Percentiles rank a stretch among this genome's conserved stretches.
These are phyloP conservation scores for Diospyros kaki DNA, from an alignment of 148 eudicot genomes.

Conservation along the genomic window DNA sequence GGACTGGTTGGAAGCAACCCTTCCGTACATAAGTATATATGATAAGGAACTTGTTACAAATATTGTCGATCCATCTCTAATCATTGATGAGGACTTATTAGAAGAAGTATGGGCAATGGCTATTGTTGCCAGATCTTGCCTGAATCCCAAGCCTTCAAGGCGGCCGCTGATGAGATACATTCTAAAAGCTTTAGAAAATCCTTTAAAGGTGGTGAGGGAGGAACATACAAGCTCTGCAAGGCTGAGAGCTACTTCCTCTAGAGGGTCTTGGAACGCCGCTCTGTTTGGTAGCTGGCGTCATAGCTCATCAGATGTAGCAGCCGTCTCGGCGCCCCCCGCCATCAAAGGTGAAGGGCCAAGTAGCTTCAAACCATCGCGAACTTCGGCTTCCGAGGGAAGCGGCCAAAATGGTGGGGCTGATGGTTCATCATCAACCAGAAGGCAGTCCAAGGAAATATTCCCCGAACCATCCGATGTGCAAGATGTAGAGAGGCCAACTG, in stretches of 20 bases:
- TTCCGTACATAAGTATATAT: slow-evolving; percentile 70
- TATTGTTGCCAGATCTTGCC: slow-evolving; percentile 91
- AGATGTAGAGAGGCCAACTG: slow-evolving; percentile 41
- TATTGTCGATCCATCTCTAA: slow-evolving; percentile 86
- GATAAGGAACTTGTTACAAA: slow-evolving; percentile 89
- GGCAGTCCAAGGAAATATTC: slow-evolving; percentile 70
- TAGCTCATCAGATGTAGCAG: slow-evolving; percentile 59
- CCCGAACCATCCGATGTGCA: slow-evolving; percentile 53
- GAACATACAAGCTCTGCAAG: slow-evolving; percentile 66
- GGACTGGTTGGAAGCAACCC: slow-evolving; percentile 64
- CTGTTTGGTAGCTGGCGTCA: slow-evolving; percentile 96
- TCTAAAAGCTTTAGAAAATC: slow-evolving; percentile 88
- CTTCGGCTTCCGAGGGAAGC: slow-evolving; percentile 66
- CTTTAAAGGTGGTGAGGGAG: slow-evolving; percentile 87
- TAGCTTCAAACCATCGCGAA: slow-evolving; percentile 54
- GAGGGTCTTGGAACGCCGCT: slow-evolving; percentile 93
- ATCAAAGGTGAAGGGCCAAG: slow-evolving; percentile 42
- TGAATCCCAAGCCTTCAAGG: slow-evolving; percentile 79
- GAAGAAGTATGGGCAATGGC: slow-evolving; percentile 99
- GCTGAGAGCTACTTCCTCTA: slow-evolving; percentile 71
- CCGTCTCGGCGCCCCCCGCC: slow-evolving; percentile 27
- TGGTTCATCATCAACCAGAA: slow-evolving; percentile 51
- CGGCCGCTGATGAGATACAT: slow-evolving; percentile 90
- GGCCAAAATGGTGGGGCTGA: slow-evolving; percentile 45
- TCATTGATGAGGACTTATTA: slow-evolving; percentile 87